phyloP scores from a whole-genome alignment of 495 filamentous ascomycete genomes.

The Staphylotrichum tortipilum region DNA sequence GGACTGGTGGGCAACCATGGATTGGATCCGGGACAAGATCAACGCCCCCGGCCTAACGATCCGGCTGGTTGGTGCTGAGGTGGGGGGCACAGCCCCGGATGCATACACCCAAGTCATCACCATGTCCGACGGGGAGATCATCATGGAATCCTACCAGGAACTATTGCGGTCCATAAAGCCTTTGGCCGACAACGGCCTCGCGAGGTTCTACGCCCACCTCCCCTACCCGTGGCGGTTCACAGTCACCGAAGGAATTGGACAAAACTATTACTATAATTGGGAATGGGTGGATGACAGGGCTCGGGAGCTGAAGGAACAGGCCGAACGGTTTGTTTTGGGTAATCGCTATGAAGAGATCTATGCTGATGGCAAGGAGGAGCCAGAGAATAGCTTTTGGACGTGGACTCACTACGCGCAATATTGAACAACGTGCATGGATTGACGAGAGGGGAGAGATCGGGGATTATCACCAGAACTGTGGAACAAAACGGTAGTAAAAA shows the following conservation, averaged over 20 bases:
- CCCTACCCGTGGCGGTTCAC: not conserved
- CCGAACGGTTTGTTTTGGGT: not conserved
- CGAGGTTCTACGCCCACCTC: not conserved
- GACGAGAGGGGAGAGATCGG: no score
- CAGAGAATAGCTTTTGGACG: not conserved
- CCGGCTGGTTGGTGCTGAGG: not conserved
- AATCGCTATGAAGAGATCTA: not conserved
- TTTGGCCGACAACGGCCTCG: not conserved
- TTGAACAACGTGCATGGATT: no score
- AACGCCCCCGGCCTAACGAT: not conserved
- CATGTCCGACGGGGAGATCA: not conserved
- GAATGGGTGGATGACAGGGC: no score
- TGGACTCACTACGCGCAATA: not conserved
- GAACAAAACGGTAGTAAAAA: no score
- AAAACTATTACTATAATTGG: not conserved
- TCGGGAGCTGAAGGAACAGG: not conserved
- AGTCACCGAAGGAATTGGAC: no score
- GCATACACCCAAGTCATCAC: not conserved
- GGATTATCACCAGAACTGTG: no score
- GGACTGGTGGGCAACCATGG: not conserved
- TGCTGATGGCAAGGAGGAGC: constrained; percentile 1
- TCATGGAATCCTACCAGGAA: not conserved
- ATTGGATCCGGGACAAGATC: not conserved
- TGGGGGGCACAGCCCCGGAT: not conserved
- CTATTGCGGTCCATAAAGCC: not conserved